These are phyloP conservation scores for Mentha longifolia DNA, from an alignment of 257 asterid genomes.

Conservation along the genomic window DNA sequence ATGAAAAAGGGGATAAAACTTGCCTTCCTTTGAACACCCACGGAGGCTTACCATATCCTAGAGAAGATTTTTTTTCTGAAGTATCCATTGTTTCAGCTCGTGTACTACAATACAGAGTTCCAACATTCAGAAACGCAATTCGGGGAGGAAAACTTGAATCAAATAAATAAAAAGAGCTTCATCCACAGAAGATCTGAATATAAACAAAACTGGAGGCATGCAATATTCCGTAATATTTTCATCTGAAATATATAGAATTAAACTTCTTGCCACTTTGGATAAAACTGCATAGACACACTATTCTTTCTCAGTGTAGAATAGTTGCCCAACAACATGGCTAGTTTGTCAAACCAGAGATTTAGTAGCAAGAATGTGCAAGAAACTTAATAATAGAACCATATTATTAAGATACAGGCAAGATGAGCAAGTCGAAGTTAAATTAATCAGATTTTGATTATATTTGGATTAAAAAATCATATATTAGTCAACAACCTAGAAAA, in stretches of 20 bases:
- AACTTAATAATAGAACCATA: constrained; percentile 22
- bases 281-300: constrained; percentile 9
- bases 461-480: constrained; percentile 12
- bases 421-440: constrained; percentile 44
- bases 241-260: background rate
- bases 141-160: constrained; percentile 28
- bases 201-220: background rate
- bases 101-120: constrained; percentile 1
- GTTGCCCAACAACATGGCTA: background rate
- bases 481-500: constrained; percentile 33
- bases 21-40: constrained; percentile 97
- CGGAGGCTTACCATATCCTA: constrained; percentile 80
- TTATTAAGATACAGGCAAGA: constrained; percentile 40
- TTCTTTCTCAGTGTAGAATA: constrained; percentile 3
- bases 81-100: constrained; percentile 46
- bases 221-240: background rate
- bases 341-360: background rate
- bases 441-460: constrained; percentile 13
- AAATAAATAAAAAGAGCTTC: constrained; percentile 1
- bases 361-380: constrained; percentile 8
- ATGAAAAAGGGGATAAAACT: constrained; percentile 36
- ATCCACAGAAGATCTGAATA: constrained; percentile 4
- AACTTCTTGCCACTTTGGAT: constrained; percentile 10
- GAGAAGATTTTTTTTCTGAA: constrained; percentile 42
- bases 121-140: constrained; percentile 22